Base-by-base conservation (phyloP, 2,329 filamentous ascomycete species). In the Fusarium piperis region DNA sequence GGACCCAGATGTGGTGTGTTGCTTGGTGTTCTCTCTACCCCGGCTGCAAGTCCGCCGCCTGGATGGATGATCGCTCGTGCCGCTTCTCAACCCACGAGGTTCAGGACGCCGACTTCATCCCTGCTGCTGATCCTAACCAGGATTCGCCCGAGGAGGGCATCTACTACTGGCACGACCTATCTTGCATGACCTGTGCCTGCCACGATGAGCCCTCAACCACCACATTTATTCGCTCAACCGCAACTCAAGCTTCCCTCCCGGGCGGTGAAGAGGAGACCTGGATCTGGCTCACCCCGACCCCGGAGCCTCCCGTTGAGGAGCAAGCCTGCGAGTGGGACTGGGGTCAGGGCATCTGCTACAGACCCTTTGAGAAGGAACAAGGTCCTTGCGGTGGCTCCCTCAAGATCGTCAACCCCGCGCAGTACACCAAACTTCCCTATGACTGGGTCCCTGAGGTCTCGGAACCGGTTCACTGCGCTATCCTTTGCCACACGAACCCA, bases 1-100 rank as follows among this genome's bases (percentile, higher is more conserved):
- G n/a, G 56, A 59, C 18, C n/a, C 56, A 59, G 38, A 59, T 59
- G 56, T 59, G 56, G 56, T 59, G 56, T 20, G 56, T 59, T 6
- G 56, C 28, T 7, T 59, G 56, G 56, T 59, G 56, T 35, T 20
- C 56, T 15, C 38, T 59, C 6, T 33, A 33, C 18, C 56, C 56
- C 6, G 30, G 56, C 9, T 59, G 56, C 56, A 59, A 46, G 38
- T 59, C 56, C n/a, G 56, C 56, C 2, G 56, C 56, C 7, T 33
- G 18, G n/a, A 59, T 59, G 20, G 12, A 7, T 12, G 38, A 44
- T 32, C 56, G 56, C 3, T 23, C 56, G 6, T 60, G 57, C 30
- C 57, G 57, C 16, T 60, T 60, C 41, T 60, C 57, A 16, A 35
- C 41, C 12, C 44, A 48, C 16, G 32, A 26, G 7, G 57, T 60